Percentiles rank a stretch among this genome's conserved stretches.
Evolutionary conservation across 495 filamentous ascomycete species (phyloP).

Genomic region (Aspergillus baeticus): DNA sequence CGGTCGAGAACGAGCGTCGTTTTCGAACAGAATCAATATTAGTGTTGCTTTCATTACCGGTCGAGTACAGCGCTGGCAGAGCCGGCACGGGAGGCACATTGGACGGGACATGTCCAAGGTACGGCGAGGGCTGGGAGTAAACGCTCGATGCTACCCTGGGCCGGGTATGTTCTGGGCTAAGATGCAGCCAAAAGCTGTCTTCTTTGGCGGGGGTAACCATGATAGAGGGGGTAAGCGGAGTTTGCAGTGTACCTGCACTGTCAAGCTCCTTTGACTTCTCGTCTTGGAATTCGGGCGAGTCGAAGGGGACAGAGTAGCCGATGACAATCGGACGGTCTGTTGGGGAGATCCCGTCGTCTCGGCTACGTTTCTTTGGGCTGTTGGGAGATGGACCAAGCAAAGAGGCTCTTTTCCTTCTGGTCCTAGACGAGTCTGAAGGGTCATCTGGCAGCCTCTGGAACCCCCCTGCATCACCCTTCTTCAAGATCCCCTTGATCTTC

Average conservation of each 20-base stretch:
- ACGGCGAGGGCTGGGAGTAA: slow-evolving; percentile 61
- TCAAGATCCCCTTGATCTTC: slow-evolving; percentile 25
- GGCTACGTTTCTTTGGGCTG: slow-evolving; percentile 24
- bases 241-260: slow-evolving; percentile 27
- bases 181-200: slow-evolving; percentile 54
- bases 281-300: slow-evolving; percentile 42
- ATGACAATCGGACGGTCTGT: slow-evolving; percentile 76
- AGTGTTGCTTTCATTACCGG: slow-evolving; percentile 23
- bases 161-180: slow-evolving; percentile 26
- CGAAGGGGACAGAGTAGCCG: slow-evolving; percentile 67
- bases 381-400: slow-evolving; percentile 16
- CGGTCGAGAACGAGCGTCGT: slow-evolving; percentile 40
- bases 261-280: slow-evolving; percentile 31
- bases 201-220: slow-evolving; percentile 66
- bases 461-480: slow-evolving; percentile 22
- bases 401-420: slow-evolving; percentile 15
- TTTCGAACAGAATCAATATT: slow-evolving; percentile 26
- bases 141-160: slow-evolving; percentile 59
- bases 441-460: slow-evolving; percentile 23
- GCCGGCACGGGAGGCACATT: slow-evolving; percentile 62
- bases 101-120: slow-evolving; percentile 21
- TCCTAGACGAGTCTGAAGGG: background rate
- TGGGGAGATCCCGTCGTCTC: slow-evolving; percentile 65
- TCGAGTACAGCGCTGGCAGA: slow-evolving; percentile 48
- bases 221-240: slow-evolving; percentile 56